phyloP scores from a whole-genome alignment of 148 eudicot species.

The Rheum nobile region DNA sequence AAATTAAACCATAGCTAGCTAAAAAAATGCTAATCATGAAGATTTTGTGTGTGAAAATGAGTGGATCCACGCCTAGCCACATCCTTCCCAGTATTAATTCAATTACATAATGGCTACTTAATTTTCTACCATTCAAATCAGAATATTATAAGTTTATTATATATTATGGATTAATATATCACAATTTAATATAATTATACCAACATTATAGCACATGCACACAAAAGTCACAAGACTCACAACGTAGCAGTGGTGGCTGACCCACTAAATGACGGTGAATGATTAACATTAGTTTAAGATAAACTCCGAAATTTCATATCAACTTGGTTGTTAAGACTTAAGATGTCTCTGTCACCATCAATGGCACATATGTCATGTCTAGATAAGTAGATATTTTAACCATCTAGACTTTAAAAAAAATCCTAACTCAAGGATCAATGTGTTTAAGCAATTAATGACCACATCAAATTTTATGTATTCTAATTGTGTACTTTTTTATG shows the following conservation, averaged over 20 bases:
- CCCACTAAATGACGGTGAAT: constrained; percentile 1
- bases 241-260: not conserved
- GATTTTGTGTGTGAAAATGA: not conserved
- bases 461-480: too few relatives aligned
- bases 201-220: not conserved
- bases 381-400: not conserved
- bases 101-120: not conserved
- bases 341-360: not conserved
- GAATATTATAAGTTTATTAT: not conserved
- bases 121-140: not conserved
- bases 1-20: too few relatives aligned
- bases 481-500: too few relatives aligned
- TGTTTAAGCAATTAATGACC: too few relatives aligned
- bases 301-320: not conserved
- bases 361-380: not conserved
- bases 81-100: not conserved
- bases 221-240: not conserved
- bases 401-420: too few relatives aligned
- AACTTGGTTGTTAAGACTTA: not conserved
- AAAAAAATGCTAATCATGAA: too few relatives aligned
- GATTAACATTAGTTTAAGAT: not conserved
- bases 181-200: not conserved
- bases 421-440: too few relatives aligned
- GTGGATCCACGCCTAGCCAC: not conserved
- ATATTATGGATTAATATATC: not conserved